Base-by-base conservation (phyloP, 202 grass and related monocot genomes). In the Bolboschoenoplectus hybrid region DNA sequence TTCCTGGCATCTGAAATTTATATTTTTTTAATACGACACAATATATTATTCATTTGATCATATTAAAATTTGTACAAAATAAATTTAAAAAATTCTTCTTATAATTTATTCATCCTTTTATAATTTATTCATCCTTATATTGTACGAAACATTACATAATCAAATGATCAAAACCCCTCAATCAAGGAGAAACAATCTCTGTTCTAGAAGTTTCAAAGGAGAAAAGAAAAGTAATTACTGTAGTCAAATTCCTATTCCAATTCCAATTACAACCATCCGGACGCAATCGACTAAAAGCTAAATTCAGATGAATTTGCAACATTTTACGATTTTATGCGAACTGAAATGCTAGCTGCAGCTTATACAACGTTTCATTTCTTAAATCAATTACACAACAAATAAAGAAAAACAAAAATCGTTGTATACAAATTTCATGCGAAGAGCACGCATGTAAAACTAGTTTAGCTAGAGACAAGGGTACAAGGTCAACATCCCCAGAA, bases 371-470 rank as follows among this genome's bases (percentile, higher is more conserved):
- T 79, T 79, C 50, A 79, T 79, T 52, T 60, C 35, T 12, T 60
- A 58, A 57, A 60, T 60, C n/a, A 60, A 41, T 80, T 80, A 80
- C 17, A 58, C 53, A 58, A 58, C 53, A n/a, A 80, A 60, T 14
- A 58, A 56, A 79, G 7, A 4, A 40, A 58, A 40, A 49, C 34
- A 57, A 79, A 39, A 58, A 2, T 41, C 53, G 6, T 10, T 47
- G 71, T 80, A 60, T 60, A 80, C 36, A 80, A 80, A 60, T 60
- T 39, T 80, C 75, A 80, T 80, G 75, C 75, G 14, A n/a, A 80
- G 61, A 60, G 52, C 75, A 60, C 6, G 75, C 36, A 80, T 20
- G 53, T 40, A 19, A 79, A 60, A 41, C 36, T 60, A 80, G 75
- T 80, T 20, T 60, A 34, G 35, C 1, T 14, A 51, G 36, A 61